Evolutionary conservation across 345 rosid species (phyloP).

Genomic region (Heritiera littoralis): DNA sequence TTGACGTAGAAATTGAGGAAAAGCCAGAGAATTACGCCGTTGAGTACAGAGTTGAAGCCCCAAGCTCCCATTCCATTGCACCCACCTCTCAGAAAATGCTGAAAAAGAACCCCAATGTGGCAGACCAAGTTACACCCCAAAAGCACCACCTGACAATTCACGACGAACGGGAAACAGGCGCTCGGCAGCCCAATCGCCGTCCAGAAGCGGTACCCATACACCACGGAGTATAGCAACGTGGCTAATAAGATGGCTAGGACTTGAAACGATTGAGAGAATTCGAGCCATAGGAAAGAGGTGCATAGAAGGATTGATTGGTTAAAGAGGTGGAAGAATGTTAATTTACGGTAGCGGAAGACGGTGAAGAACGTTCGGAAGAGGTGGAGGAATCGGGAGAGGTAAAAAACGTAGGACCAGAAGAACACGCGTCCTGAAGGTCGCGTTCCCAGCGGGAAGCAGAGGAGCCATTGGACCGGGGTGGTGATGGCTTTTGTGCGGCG

Average conservation of each 20-base stretch:
- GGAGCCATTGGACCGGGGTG: slow-evolving; percentile 77
- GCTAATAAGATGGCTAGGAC: slow-evolving; percentile 68
- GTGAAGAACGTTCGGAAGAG: slow-evolving; percentile 64
- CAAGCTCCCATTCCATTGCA: slow-evolving; percentile 94
- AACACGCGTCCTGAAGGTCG: slow-evolving; percentile 96
- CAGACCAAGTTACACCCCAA: slow-evolving; percentile 65
- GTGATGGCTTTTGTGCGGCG: slow-evolving; percentile 46
- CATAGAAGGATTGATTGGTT: slow-evolving; percentile 66
- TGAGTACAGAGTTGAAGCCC: slow-evolving; percentile 73
- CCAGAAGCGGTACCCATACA: slow-evolving; percentile 89
- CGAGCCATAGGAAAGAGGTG: slow-evolving; percentile 87
- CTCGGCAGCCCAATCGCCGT: slow-evolving; percentile 70
- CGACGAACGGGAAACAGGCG: slow-evolving; percentile 68
- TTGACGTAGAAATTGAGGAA: slow-evolving; percentile 65
- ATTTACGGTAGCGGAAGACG: slow-evolving; percentile 47
- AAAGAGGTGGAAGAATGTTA: slow-evolving; percentile 56
- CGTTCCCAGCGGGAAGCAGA: slow-evolving; percentile 90
- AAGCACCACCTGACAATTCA: slow-evolving; percentile 57
- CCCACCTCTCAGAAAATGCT: slow-evolving; percentile 77
- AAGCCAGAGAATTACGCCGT: slow-evolving; percentile 54
- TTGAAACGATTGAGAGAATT: slow-evolving; percentile 83
- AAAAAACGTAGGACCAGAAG: slow-evolving; percentile 89
- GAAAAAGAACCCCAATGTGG: slow-evolving; percentile 69
- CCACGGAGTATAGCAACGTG: slow-evolving; percentile 60
- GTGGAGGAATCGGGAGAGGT: slow-evolving; percentile 83